phyloP scores from a whole-genome alignment of 192 early-diverging fungal species.

The Powellomyces hirtus region DNA sequence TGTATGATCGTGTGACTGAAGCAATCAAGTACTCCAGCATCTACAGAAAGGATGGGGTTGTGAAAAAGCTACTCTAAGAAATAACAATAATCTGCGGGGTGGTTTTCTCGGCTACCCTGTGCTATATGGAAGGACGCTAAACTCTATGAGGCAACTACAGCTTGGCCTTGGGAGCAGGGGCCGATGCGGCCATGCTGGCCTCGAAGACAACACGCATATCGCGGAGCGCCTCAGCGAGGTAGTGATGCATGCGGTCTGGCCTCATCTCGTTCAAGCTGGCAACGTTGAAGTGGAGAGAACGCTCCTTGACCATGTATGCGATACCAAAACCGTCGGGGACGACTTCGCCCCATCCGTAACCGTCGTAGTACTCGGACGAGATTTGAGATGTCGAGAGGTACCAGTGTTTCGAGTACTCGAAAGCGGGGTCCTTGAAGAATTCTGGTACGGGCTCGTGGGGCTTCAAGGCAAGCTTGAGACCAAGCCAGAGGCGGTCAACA shows the following conservation, averaged over 20 bases:
- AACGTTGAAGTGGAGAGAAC: slow-evolving; percentile 85
- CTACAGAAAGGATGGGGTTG: too few relatives aligned
- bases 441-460: slow-evolving; percentile 74
- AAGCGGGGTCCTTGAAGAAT: slow-evolving; percentile 86
- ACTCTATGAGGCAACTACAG: slow-evolving; percentile 11
- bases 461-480: slow-evolving; percentile 75
- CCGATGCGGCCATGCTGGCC: slow-evolving; percentile 48
- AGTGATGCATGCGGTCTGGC: slow-evolving; percentile 72
- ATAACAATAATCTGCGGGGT: too few relatives aligned
- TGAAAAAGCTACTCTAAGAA: too few relatives aligned
- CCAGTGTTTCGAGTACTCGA: slow-evolving; percentile 81
- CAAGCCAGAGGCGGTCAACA: slow-evolving; percentile 90
- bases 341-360: slow-evolving; percentile 80
- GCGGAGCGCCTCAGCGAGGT: slow-evolving; percentile 80
- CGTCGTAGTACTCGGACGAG: slow-evolving; percentile 86
- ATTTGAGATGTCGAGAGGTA: slow-evolving; percentile 90
- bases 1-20: too few relatives aligned
- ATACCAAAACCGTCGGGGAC: slow-evolving; percentile 89
- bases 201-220: slow-evolving; percentile 84
- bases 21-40: too few relatives aligned
- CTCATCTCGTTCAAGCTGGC: slow-evolving; percentile 65
- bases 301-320: slow-evolving; percentile 91
- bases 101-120: too few relatives aligned
- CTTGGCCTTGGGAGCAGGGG: slow-evolving; percentile 23
- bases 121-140: background rate